Evolutionary conservation across 805 yeast genomes (phyloP).

Genomic region (Hermanozyma aechmeae): DNA sequence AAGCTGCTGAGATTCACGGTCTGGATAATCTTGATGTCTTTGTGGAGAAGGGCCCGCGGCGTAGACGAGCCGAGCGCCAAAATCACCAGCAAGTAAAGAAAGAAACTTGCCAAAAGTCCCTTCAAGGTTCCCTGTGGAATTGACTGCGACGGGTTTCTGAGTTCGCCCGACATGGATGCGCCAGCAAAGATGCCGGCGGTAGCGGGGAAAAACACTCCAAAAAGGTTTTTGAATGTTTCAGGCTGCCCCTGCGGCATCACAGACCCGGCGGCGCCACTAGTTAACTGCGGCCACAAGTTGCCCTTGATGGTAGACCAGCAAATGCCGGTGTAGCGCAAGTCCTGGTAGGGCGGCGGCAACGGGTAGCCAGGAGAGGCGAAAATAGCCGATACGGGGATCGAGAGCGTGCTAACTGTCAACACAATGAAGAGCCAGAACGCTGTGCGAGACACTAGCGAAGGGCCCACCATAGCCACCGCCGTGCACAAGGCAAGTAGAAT

Average conservation of each 20-base stretch:
- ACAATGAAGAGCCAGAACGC: conserved; percentile 67
- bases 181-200: conserved; percentile 99
- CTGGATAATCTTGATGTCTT: conserved; percentile 80
- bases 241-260: conserved; percentile 34
- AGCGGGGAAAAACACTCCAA: conserved; percentile 96
- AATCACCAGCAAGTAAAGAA: conserved; percentile 72
- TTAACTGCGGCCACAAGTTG: conserved; percentile 73
- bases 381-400: conserved; percentile 73
- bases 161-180: conserved; percentile 96
- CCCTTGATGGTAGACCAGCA: conserved; percentile 54
- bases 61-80: conserved; percentile 69
- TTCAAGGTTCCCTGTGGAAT: conserved; percentile 91
- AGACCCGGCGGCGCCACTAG: conserved; percentile 91
- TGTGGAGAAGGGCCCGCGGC: conserved; percentile 68
- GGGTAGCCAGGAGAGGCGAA: conserved; percentile 51
- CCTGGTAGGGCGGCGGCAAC: conserved; percentile 37
- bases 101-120: conserved; percentile 73
- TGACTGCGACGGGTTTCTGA: conserved; percentile 73
- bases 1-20: conserved; percentile 62
- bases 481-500: conserved; percentile 62
- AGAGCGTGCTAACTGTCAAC: conserved; percentile 60
- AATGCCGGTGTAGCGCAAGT: conserved; percentile 57
- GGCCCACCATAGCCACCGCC: conserved; percentile 69
- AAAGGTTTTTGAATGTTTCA: conserved; percentile 76
- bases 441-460: conserved; percentile 71